Evolutionary conservation across 345 rosid genomes (phyloP).

Genomic region (Rhodamnia argentea): DNA sequence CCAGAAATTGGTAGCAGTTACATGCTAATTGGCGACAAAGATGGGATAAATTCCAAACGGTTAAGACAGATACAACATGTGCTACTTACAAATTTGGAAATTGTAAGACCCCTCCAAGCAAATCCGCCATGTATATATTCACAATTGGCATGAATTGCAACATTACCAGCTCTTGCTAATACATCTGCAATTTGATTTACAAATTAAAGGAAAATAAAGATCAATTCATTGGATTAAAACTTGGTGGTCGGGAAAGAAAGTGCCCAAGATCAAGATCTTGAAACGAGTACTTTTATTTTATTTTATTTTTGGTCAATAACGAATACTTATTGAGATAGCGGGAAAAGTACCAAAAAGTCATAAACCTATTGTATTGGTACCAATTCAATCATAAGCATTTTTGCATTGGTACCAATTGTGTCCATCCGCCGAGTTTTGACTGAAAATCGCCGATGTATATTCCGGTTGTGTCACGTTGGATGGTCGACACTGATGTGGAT

Average conservation of each 20-base stretch:
- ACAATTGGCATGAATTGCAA: not conserved
- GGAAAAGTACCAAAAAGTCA: too few species aligned
- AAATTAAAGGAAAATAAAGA: not conserved
- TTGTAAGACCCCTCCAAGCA: not conserved
- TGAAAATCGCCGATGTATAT: too few species aligned
- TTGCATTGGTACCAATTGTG: too few species aligned
- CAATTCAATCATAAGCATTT: too few species aligned
- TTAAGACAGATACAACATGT: not conserved
- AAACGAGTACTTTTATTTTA: not conserved
- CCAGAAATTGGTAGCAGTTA: too few species aligned
- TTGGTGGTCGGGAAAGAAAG: not conserved
- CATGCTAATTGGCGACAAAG: not conserved
- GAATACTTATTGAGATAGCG: too few species aligned
- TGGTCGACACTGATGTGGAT: too few species aligned
- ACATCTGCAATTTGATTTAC: not conserved
- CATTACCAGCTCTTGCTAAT: not conserved
- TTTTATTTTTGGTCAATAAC: too few species aligned
- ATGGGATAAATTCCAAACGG: not conserved
- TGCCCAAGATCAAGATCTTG: not conserved
- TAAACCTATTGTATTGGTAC: too few species aligned
- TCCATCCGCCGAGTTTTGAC: too few species aligned
- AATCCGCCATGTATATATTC: not conserved
- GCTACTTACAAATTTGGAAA: not conserved
- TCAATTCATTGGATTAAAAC: not conserved
- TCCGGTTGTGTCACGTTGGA: too few species aligned